Conservation (phyloP, 2,329 filamentous ascomycete species). For the Penicillium olsonii region DNA sequence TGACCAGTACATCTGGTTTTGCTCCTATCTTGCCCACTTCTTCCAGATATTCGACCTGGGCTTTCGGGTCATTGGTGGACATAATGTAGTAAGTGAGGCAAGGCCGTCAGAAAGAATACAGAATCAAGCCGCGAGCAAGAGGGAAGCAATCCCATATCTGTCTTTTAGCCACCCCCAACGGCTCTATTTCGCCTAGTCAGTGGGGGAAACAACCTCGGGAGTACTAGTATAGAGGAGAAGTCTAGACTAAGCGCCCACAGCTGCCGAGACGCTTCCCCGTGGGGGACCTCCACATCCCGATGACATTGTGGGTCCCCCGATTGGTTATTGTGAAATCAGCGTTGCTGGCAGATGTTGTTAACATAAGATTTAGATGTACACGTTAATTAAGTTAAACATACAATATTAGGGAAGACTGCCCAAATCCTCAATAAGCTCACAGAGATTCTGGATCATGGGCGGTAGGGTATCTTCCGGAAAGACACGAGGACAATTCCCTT, state of each 20-base stretch:
- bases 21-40: conserved; percentile 8
- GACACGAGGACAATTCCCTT: conserved; percentile 14
- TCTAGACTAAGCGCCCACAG: not conserved
- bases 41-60: conserved; percentile 16
- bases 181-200: not conserved
- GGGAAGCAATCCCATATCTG: not conserved
- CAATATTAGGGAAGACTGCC: conserved; percentile 8
- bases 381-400: not conserved
- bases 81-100: not conserved
- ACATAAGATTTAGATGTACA: too few relatives aligned
- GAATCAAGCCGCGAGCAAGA: not conserved
- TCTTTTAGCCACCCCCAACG: not conserved
- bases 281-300: conserved; percentile 14
- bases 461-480: conserved; percentile 12
- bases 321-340: not conserved
- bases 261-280: conserved; percentile 4
- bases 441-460: conserved; percentile 19
- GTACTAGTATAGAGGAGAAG: too few relatives aligned
- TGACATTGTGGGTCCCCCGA: not conserved
- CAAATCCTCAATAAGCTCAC: conserved; percentile 16
- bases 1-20: conserved; percentile 14
- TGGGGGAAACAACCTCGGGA: too few relatives aligned
- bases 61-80: conserved; percentile 8
- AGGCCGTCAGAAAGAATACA: not conserved
- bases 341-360: not conserved